Conservation (phyloP, 352 stramenopile species). For the Phytopythium sindhum region DNA sequence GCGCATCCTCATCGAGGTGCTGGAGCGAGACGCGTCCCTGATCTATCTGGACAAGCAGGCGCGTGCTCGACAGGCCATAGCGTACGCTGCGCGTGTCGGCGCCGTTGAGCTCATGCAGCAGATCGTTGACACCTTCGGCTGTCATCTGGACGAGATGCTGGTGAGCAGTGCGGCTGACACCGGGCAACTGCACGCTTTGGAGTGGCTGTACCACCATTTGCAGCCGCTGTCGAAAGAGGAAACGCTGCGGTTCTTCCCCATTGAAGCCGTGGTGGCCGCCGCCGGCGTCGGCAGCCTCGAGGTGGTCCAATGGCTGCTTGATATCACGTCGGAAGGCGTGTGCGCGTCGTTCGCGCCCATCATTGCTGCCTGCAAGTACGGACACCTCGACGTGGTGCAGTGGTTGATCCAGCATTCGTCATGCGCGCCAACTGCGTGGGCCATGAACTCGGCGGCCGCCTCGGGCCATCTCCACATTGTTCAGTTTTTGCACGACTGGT, state of each 20-base stretch:
- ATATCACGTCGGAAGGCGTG: constrained; percentile 14
- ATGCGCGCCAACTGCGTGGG: constrained; percentile 12
- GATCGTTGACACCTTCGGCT: constrained; percentile 1
- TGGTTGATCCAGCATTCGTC: constrained; percentile 10
- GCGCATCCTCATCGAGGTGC: background rate
- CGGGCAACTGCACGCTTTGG: background rate
- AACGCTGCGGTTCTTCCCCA: constrained; percentile 1
- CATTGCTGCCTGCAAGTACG: constrained; percentile 11
- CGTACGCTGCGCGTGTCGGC: background rate
- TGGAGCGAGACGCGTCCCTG: background rate
- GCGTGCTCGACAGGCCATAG: background rate
- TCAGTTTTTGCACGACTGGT: constrained; percentile 8
- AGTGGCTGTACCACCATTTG: constrained; percentile 9
- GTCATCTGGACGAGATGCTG: background rate
- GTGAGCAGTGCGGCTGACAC: background rate
- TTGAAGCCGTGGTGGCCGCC: constrained; percentile 11
- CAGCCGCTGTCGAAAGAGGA: constrained; percentile 1
- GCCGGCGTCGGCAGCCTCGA: constrained; percentile 15
- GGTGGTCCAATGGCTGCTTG: constrained; percentile 19
- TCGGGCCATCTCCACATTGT: constrained; percentile 14
- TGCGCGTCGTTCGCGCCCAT: constrained; percentile 13
- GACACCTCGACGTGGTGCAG: constrained; percentile 19
- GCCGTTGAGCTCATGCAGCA: background rate
- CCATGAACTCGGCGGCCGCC: constrained; percentile 13
- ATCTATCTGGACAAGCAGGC: constrained; percentile 4